These are phyloP conservation scores for Aspergillus kassunensis DNA, from an alignment of 495 filamentous ascomycete species.

Conservation along the genomic window DNA sequence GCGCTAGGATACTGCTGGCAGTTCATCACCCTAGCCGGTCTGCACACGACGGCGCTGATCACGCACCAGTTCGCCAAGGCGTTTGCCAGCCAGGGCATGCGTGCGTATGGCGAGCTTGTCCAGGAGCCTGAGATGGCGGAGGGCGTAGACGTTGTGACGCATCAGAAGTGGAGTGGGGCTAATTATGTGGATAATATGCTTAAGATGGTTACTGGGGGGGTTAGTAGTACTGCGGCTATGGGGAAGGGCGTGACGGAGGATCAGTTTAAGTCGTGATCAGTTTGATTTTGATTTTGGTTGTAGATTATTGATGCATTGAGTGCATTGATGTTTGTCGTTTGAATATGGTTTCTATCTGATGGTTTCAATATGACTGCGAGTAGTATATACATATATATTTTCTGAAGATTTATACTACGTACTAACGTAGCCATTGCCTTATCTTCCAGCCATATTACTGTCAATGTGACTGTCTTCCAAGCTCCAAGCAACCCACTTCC, in stretches of 20 bases:
- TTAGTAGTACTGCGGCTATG: constrained; percentile 91
- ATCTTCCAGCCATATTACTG: no score
- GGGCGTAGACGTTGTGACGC: constrained; percentile 89
- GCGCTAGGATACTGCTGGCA: constrained; percentile 96
- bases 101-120: constrained; percentile 92
- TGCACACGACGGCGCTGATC: constrained; percentile 93
- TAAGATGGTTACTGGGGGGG: constrained; percentile 95
- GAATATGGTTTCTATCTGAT: no score
- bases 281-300: constrained; percentile 7
- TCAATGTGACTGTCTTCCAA: no score
- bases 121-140: constrained; percentile 96
- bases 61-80: constrained; percentile 82
- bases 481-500: no score
- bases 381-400: no score
- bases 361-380: no score
- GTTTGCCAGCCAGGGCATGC: constrained; percentile 80
- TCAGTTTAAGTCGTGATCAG: constrained; percentile 66
- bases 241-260: constrained; percentile 97
- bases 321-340: no score
- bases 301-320: neutral
- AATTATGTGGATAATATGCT: constrained; percentile 90
- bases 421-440: no score
- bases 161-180: constrained; percentile 98
- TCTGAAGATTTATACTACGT: no score
- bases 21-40: constrained; percentile 97